Evolutionary conservation across 1,139 yeast species (phyloP).

Genomic region (Yamadazyma jaroonii): DNA sequence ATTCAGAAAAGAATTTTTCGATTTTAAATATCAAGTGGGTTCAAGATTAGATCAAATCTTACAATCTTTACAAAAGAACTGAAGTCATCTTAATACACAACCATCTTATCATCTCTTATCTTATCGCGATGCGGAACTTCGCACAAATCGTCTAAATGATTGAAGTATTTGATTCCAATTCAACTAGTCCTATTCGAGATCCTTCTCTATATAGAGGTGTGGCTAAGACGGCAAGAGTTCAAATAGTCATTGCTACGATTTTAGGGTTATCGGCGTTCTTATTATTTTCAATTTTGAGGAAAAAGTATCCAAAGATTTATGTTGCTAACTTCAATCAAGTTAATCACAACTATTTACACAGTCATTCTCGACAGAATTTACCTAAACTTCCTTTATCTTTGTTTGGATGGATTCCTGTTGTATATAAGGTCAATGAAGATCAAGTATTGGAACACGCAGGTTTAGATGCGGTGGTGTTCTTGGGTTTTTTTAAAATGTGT

Average conservation of each 20-base stretch:
- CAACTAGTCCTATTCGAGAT: constrained; percentile 14
- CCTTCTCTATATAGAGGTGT: constrained; percentile 23
- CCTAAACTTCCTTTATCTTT: constrained; percentile 44
- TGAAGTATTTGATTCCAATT: constrained; percentile 2
- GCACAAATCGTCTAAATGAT: neutral
- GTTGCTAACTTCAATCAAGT: constrained; percentile 51
- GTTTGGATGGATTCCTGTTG: constrained; percentile 76
- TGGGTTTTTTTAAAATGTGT: constrained; percentile 74
- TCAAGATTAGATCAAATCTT: constrained; percentile 11
- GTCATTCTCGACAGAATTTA: constrained; percentile 37
- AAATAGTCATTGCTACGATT: constrained; percentile 56
- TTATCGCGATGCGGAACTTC: too few species aligned
- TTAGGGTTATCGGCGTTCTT: constrained; percentile 65
- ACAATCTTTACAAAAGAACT: constrained; percentile 3
- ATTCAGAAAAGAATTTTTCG: constrained; percentile 15
- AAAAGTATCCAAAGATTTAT: constrained; percentile 68
- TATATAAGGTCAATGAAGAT: constrained; percentile 64
- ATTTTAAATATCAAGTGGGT: constrained; percentile 14
- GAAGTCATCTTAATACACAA: neutral
- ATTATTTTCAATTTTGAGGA: constrained; percentile 61
- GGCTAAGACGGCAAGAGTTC: constrained; percentile 46
- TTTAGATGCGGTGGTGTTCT: constrained; percentile 84
- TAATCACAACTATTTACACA: constrained; percentile 44
- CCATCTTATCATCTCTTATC: too few species aligned
- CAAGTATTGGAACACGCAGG: constrained; percentile 89